Percentiles rank a stretch among this genome's conserved stretches.
Evolutionary conservation across 345 rosid species (phyloP).

Genomic region (Citrus hindsii): DNA sequence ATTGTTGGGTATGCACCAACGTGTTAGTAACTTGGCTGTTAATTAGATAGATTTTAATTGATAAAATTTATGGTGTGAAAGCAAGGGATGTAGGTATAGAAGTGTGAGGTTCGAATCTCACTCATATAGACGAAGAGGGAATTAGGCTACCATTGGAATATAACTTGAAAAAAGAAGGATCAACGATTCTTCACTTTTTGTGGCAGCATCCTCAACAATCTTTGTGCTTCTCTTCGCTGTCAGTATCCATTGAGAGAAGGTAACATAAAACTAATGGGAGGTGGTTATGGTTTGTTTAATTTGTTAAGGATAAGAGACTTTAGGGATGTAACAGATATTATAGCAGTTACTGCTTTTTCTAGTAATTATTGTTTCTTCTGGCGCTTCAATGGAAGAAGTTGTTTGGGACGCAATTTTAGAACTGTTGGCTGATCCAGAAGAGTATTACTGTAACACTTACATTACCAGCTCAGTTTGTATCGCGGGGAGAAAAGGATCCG

Average conservation of each 20-base stretch:
- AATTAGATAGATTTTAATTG: too few relatives aligned
- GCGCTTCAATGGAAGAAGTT: not conserved
- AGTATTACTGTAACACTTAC: not conserved
- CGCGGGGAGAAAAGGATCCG: too few relatives aligned
- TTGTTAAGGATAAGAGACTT: too few relatives aligned
- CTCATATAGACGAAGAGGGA: too few relatives aligned
- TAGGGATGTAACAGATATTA: not conserved
- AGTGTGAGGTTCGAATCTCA: too few relatives aligned
- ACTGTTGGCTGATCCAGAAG: not conserved
- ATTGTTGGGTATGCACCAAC: not conserved
- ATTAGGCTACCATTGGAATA: too few relatives aligned
- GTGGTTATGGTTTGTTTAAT: not conserved
- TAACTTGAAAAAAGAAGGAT: too few relatives aligned
- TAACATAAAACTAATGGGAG: not conserved
- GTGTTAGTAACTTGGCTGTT: too few relatives aligned
- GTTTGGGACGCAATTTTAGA: not conserved
- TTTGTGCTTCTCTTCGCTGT: not conserved
- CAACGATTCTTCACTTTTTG: not conserved
- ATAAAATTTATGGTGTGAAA: too few relatives aligned
- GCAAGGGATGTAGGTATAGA: too few relatives aligned
- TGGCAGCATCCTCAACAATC: not conserved
- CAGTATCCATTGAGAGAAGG: not conserved
- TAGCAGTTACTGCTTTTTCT: not conserved
- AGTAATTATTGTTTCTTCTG: not conserved
- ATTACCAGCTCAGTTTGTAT: too few relatives aligned